Evolutionary conservation across 2,329 filamentous ascomycete genomes (phyloP).

Genomic region (Aschersonia sp.): DNA sequence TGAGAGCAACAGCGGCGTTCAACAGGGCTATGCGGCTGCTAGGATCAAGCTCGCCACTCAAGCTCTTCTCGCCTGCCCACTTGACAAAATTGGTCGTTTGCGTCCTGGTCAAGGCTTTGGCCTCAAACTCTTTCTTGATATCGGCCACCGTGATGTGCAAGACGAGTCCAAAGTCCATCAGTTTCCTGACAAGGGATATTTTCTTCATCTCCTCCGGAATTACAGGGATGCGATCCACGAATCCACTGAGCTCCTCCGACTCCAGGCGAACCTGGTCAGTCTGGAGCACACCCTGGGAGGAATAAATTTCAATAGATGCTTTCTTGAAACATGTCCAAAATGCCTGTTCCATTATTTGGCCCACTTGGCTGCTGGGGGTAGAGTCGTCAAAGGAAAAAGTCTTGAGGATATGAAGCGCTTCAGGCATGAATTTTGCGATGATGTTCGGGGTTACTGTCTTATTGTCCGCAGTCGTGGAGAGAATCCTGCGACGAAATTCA

Average conservation of each 20-base stretch:
- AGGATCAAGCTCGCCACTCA: slow-evolving; percentile 57
- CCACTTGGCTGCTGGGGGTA: slow-evolving; percentile 72
- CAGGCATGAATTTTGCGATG: slow-evolving; percentile 54
- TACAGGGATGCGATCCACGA: slow-evolving; percentile 79
- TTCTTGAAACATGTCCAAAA: slow-evolving; percentile 89
- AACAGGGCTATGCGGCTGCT: slow-evolving; percentile 56
- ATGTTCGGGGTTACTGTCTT: slow-evolving; percentile 46
- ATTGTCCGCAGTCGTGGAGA: slow-evolving; percentile 26
- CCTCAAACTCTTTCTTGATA: slow-evolving; percentile 69
- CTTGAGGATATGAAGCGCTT: slow-evolving; percentile 69
- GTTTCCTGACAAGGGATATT: slow-evolving; percentile 61
- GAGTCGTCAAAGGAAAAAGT: slow-evolving; percentile 85
- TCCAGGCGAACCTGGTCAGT: slow-evolving; percentile 70
- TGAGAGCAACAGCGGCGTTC: slow-evolving; percentile 62
- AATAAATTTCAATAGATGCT: slow-evolving; percentile 74
- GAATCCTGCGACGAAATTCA: slow-evolving; percentile 50
- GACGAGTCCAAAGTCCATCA: slow-evolving; percentile 77
- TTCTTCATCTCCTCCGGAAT: slow-evolving; percentile 63
- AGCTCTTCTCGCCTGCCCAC: slow-evolving; percentile 65
- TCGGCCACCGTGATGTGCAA: slow-evolving; percentile 76
- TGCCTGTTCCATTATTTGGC: slow-evolving; percentile 78
- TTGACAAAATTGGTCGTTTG: slow-evolving; percentile 73
- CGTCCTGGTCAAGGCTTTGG: slow-evolving; percentile 61
- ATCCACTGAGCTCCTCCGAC: slow-evolving; percentile 49
- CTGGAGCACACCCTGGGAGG: slow-evolving; percentile 73